Base-by-base conservation (phyloP, 345 rosid genomes). In the Lagerstroemia speciosa region DNA sequence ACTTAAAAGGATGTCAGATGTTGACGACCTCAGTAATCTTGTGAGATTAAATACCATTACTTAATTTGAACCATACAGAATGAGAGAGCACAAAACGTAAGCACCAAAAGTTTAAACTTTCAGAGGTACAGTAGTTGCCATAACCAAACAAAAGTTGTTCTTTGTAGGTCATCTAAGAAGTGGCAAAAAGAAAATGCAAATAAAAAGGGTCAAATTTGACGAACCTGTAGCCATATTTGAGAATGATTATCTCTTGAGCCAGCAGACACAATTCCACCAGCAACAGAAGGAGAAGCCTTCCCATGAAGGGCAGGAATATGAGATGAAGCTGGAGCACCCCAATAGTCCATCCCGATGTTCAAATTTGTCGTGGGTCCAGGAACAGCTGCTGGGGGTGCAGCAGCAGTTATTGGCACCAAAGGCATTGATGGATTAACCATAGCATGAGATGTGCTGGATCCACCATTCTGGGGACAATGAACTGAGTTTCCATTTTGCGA, bases 321-420 rank as follows among this genome's bases (percentile, higher is more conserved):
- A 31, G 88, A 50, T 70, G 92, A 76, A 70, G 89, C 80, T 71
- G 93, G 87, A 67, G 89, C 79, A 61, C 96, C 95, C 99, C 99
- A 94, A 61, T 87, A 94, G 65, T 94, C 99, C 99, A 91, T 94
- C 73, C 99, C 99, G 78, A 94, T 89, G 74, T 94, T 92, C 74
- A 94, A 83, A 78, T 88, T 94, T 67, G 98, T 91, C 2, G 99
- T 72, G 34, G 99, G 99, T 16, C 93, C 92, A 43, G 91, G 87
- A 80, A 86, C 76, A 65, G 82, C 86, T 68, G 75, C 85, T 15
- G 79, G 79, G 53, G 81, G 79, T 38, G 85, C 87, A 62, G 85
- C 55, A 73, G 87, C 82, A 65, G 91, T 67, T 64, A 89, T 76
- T 53, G 97, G 98, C 79, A 85, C 72, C 40, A 84, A 61, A 46